Evolutionary conservation across 345 rosid species (phyloP).

Genomic region (Hibiscus syriacus): DNA sequence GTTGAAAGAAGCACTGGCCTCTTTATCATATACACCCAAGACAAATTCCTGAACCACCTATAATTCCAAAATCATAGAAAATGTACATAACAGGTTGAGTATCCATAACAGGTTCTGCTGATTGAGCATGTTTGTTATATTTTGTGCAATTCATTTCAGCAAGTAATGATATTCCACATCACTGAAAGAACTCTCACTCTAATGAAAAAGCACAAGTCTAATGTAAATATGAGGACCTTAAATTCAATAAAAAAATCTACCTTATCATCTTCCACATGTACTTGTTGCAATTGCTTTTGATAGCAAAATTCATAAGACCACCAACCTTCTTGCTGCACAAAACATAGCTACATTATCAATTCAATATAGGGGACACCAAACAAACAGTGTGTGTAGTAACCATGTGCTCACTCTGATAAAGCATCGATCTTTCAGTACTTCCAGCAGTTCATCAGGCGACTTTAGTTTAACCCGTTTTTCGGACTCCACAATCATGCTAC

Average conservation of each 20-base stretch:
- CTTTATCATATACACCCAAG: slow-evolving; percentile 72
- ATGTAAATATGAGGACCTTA: background rate
- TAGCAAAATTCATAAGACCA: slow-evolving; percentile 96
- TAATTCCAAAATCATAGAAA: background rate
- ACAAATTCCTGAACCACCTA: slow-evolving; percentile 77
- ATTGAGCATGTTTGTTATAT: too few relatives aligned
- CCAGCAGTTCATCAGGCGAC: slow-evolving; percentile 89
- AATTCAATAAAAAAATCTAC: slow-evolving; percentile 23
- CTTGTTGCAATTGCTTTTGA: slow-evolving; percentile 43
- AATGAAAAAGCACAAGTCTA: background rate
- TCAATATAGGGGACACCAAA: slow-evolving; percentile 1
- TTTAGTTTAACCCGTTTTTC: slow-evolving; percentile 62
- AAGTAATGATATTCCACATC: background rate
- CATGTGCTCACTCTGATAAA: slow-evolving; percentile 47
- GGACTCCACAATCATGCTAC: slow-evolving; percentile 73
- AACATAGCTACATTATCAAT: background rate
- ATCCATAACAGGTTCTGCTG: too few relatives aligned
- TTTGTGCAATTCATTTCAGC: background rate
- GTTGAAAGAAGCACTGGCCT: slow-evolving; percentile 68
- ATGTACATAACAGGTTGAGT: too few relatives aligned
- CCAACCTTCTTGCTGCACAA: slow-evolving; percentile 96
- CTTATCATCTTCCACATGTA: slow-evolving; percentile 70
- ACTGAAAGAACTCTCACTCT: background rate
- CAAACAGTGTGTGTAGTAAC: background rate
- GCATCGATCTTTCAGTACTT: slow-evolving; percentile 53